Evolutionary conservation across 106 monocot genomes (phyloP), one percentile per base, ranked within the genome.

Genomic region (Dactylorhiza incarnata): DNA sequence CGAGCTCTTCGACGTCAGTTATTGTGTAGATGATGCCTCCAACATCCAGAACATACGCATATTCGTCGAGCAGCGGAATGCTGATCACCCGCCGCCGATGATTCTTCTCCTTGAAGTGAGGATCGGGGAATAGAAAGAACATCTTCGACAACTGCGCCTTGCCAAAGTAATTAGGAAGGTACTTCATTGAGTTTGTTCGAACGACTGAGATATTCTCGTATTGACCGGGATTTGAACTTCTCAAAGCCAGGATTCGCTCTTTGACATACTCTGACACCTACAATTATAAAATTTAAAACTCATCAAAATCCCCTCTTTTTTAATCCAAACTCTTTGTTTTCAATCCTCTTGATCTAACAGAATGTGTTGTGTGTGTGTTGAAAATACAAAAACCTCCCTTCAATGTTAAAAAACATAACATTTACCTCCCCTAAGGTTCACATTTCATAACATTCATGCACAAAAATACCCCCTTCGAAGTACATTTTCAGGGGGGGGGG

Each of bases 61-160:
- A 94, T 78, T 99, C 97, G 54, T 99, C 97, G 3, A 99, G 91
- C 62, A 99, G 76, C 53, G 91, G 97, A 51, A 66, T 22, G 77
- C 97, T 99, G 52, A 99, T 91, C 9, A 99, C 94, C 47, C 97
- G 63, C 9, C 94, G 81, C 50, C 97, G 76, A 63, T 91, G 97
- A 81, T 97, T 97, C 83, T 97, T 97, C 87, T 99, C 97, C 75
- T 99, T 99, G 80, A 99, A 99, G 17, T 99, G 97, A 9, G 97
- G 97, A 74, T 99, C 97, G 1, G 97, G 97, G 43, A 99, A 99
- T 11, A 99, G 81, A 75, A 99, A 99, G 83, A 99, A 94, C 91
- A 94, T 99, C 80, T 99, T 99, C 0, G 78, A 81, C 6, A 99
- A 91, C 84, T 99, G 97, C 12, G 73, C 86, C 77, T 99, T 99